Base-by-base conservation (phyloP, 2,329 filamentous ascomycete genomes). In the Lecanicillium sp. region DNA sequence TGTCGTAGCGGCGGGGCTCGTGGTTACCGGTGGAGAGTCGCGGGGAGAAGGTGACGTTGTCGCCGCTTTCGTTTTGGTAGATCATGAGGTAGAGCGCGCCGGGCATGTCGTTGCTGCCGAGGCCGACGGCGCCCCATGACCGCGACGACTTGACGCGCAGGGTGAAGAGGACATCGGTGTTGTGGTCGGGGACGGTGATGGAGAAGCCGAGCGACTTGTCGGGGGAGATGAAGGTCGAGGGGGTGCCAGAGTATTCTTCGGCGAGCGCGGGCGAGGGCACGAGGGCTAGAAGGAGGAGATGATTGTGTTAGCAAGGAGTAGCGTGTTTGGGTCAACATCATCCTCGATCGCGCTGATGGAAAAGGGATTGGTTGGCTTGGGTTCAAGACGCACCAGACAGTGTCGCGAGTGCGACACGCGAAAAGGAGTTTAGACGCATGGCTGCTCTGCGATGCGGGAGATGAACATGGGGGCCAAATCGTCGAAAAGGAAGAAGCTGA, bases 21-120 rank as follows among this genome's bases (percentile, higher is more conserved):
- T 63, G 65, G 46, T 77, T 60, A 32, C 66, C 69, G 37, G 62
- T 58, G 27, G 66, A 60, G 22, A 71, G 51, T 36, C 76, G 72
- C 2, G 74, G 71, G 18, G 72, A 77, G 41, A 80, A 62, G 18
- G 72, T 79, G 40, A 77, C 64, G 45, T 72, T 71, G 37, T 64
- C 55, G 38, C 61, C 64, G 5, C 59, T 59, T 4, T 56, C 52
- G 40, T 67, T 68, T 33, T 62, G 57, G 57, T 80, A 79, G n/a
- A 69, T 57, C 49, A 79, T 64, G 32, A 78, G 64, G 41, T 74
- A 69, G 17, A 79, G 60, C 7, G 72, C 61, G 36, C 69, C 64
- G 3, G 61, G 56, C 68, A 77, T 77, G 48, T 67, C 64, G 33
- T 64, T 47, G 40, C 61, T 65, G 33, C 75, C 76, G 28, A 77